phyloP scores from a whole-genome alignment of 2,329 filamentous ascomycete genomes.

The Myriosclerotinia scirpicola region DNA sequence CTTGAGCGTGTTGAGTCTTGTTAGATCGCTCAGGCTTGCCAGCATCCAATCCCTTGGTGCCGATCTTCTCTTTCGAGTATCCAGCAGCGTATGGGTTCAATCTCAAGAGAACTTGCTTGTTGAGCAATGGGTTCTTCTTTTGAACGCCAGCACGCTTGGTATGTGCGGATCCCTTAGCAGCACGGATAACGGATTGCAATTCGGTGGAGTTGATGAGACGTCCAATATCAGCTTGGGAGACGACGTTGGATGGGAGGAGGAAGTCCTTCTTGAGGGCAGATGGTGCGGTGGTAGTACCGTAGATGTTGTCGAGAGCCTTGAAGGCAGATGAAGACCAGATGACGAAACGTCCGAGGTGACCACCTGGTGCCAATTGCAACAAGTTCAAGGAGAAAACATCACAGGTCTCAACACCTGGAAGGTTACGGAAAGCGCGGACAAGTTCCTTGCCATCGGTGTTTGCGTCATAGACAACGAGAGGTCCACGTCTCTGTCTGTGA shows the following conservation, averaged over 20 bases:
- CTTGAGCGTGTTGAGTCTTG: slow-evolving; percentile 42
- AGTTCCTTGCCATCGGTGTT: slow-evolving; percentile 94
- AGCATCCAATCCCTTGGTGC: slow-evolving; percentile 63
- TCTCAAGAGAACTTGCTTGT: slow-evolving; percentile 98
- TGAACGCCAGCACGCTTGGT: slow-evolving; percentile 90
- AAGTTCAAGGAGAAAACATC: slow-evolving; percentile 95
- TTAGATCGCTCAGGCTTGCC: slow-evolving; percentile 55
- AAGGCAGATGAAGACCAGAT: slow-evolving; percentile 98
- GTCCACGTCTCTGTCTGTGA: slow-evolving; percentile 95
- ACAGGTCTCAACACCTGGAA: slow-evolving; percentile 95
- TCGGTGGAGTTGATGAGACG: slow-evolving; percentile 99
- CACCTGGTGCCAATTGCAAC: slow-evolving; percentile 97
- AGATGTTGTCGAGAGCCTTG: slow-evolving; percentile 94
- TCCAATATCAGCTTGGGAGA: slow-evolving; percentile 91
- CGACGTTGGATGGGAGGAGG: slow-evolving; percentile 88
- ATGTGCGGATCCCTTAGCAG: slow-evolving; percentile 82
- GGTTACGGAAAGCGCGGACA: slow-evolving; percentile 95
- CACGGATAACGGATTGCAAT: slow-evolving; percentile 92
- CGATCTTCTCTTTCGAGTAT: slow-evolving; percentile 84
- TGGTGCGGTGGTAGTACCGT: slow-evolving; percentile 86
- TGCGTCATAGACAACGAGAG: slow-evolving; percentile 96
- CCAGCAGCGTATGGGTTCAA: slow-evolving; percentile 97
- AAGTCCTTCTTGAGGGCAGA: slow-evolving; percentile 98
- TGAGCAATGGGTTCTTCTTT: slow-evolving; percentile 99
- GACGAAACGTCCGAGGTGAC: slow-evolving; percentile 98